Evolutionary conservation across 169 alveolate species (phyloP), one percentile per base, ranked within the genome.

Genomic region (Plasmodium chabaudi): DNA sequence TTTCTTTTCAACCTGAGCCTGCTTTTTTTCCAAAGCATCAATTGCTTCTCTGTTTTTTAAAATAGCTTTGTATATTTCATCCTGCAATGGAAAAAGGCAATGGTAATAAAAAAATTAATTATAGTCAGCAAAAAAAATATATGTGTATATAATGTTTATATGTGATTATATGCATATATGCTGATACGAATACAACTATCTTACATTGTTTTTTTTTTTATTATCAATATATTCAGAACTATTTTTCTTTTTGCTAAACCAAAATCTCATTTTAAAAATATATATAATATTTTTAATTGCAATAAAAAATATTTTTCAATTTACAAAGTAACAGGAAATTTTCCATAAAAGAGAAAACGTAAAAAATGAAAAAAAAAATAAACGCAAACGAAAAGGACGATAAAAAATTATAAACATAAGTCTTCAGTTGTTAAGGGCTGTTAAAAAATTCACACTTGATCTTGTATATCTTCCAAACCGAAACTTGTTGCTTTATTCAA

Each of bases 1-100:
- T 79, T 79, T 79, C 60, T 79, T 79, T 47, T 79, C 89, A 7
- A 79, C 89, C 59, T 79, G 89, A 47, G 64, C 89, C 65, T 79
- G 89, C 84, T 79, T 79, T 51, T 79, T 79, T 79, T 79, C 89
- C 59, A 79, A 55, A 64, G 89, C 89, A 64, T 79, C 89, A 51
- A 79, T 79, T 9, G 89, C 89, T 65, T 79, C 89, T 46, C 89
- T 79, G 15, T 79, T 79, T 79, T 79, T 79, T 59, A 79, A 65
- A 60, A 79, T 56, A 42, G 89, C 89, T 53, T 79, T 79, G 71
- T 79, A 79, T 79, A 79, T 67, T 51, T 79, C 89, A 70, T 79
- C 89, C 89, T 79, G 25, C 1, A 19, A 19, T 17, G 64, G 53
- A 21, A 53, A 3, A 63, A 17, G 49, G 1, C 13, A 44, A 70